Percentiles rank a stretch among this genome's conserved stretches.
Evolutionary conservation across 768 basidiomycete species (phyloP).

Genomic region (Phanerochaete carnosa): DNA sequence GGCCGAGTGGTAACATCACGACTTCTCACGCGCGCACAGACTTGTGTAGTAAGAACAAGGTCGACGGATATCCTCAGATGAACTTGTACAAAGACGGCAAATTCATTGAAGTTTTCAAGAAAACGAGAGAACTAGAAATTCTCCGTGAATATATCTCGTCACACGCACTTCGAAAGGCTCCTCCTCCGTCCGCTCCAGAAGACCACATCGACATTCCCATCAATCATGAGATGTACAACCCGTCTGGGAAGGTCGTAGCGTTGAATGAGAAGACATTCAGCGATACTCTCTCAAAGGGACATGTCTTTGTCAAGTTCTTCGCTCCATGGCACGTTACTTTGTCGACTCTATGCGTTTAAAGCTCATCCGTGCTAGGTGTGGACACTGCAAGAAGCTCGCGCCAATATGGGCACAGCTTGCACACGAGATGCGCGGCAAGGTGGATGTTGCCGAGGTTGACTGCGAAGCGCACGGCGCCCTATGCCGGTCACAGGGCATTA

Average conservation of each 20-base stretch:
- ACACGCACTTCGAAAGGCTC: slow-evolving; percentile 32
- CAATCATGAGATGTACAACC: slow-evolving; percentile 29
- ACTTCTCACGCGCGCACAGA: slow-evolving; percentile 44
- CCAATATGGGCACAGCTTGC: slow-evolving; percentile 81
- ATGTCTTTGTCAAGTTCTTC: slow-evolving; percentile 75
- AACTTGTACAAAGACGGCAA: slow-evolving; percentile 69
- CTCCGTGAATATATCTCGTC: slow-evolving; percentile 54
- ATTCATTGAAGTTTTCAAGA: slow-evolving; percentile 52
- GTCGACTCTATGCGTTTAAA: background rate
- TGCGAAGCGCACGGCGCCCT: slow-evolving; percentile 73
- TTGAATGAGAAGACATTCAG: slow-evolving; percentile 47
- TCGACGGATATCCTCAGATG: slow-evolving; percentile 75
- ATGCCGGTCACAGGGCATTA: slow-evolving; percentile 64
- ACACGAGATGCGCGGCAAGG: slow-evolving; percentile 57
- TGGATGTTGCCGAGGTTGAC: slow-evolving; percentile 84
- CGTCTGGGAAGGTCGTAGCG: slow-evolving; percentile 35
- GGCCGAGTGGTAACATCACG: background rate
- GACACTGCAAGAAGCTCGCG: slow-evolving; percentile 94
- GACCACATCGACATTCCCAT: slow-evolving; percentile 2
- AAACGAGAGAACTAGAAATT: slow-evolving; percentile 48
- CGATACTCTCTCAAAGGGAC: slow-evolving; percentile 40
- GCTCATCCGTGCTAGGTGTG: slow-evolving; percentile 52
- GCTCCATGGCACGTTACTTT: slow-evolving; percentile 69
- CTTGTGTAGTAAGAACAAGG: slow-evolving; percentile 66
- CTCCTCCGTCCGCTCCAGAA: slow-evolving; percentile 19